Evolutionary conservation across 805 yeast species (phyloP), one percentile per base, ranked within the genome.

Genomic region (Metschnikowia borealis): DNA sequence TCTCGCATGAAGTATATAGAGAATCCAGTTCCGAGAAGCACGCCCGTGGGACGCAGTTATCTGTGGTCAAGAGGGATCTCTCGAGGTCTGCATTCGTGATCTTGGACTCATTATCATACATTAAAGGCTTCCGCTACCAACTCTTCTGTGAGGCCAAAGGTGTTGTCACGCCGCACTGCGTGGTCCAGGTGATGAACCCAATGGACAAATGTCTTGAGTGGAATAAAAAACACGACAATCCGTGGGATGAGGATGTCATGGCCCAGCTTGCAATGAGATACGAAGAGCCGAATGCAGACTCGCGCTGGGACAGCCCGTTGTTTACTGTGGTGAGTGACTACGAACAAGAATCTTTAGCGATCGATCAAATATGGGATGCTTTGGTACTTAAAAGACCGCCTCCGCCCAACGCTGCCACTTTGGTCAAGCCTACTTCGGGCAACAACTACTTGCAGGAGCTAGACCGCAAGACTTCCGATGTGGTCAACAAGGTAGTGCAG

Each of bases 51-150:
- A 77, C 80, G 26, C 96, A 91, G 60, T 84, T 91, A 70, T 81
- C 96, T 0, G 96, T 96, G 0, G 94, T 92, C 15, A 89, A 89
- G 61, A 76, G 97, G 56, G 89, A 86, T 55, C 67, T 94, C 3
- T 75, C 87, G 1, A 77, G 84, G 37, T 72, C 78, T 31, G 83
- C 80, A 18, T 76, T 94, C 29, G 97, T 94, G 1, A 82, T 94
- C 15, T 74, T 94, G 47, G 99, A 94, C 65, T 81, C 94, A 1
- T 73, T 90, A 60, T 83, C 88, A 38, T 94, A 94, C 64, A 94
- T 94, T 60, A 94, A 94, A 63, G 99, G 99, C 0, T 90, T 91
- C 65, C 74, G 99, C 53, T 94, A 94, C 68, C 99, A 94, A 67
- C 73, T 94, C 47, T 90, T 82, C 65, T 91, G 97, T 67, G 99